Percentiles rank a stretch among this genome's conserved stretches.
These are phyloP conservation scores for Prunus campanulata DNA, from an alignment of 306 rosid genomes.

Conservation along the genomic window DNA sequence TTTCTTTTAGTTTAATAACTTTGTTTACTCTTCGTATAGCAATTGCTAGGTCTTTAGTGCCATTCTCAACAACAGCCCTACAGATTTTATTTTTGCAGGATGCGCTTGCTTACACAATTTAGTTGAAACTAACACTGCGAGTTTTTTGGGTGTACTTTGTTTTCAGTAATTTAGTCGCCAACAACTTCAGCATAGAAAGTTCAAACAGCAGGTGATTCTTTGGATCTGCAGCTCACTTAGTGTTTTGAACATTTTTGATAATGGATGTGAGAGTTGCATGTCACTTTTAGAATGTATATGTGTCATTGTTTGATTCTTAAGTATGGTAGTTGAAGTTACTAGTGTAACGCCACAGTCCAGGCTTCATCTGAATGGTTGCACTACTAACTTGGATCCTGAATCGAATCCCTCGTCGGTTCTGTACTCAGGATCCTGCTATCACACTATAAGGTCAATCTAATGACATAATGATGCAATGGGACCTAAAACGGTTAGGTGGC, in stretches of 20 bases:
- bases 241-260: neutral
- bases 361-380: neutral
- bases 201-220: conserved; percentile 56
- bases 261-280: neutral
- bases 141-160: conserved; percentile 13
- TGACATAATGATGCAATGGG: neutral
- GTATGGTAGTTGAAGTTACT: no score
- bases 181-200: conserved; percentile 55
- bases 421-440: neutral
- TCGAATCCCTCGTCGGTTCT: neutral
- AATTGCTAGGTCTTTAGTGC: neutral
- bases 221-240: neutral
- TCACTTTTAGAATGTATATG: neutral
- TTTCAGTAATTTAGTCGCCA: conserved; percentile 76
- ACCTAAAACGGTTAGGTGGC: no score
- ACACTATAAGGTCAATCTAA: neutral
- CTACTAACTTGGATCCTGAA: neutral
- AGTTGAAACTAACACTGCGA: conserved; percentile 22
- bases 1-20: neutral
- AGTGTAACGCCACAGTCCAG: no score
- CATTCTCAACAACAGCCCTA: neutral
- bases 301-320: no score
- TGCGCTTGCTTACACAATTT: neutral
- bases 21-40: neutral
- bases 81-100: neutral